Percentiles rank a stretch among this genome's conserved stretches.
These are phyloP conservation scores for Akanthomyces muscarius DNA, from an alignment of 2,329 filamentous ascomycete genomes.

Conservation along the genomic window DNA sequence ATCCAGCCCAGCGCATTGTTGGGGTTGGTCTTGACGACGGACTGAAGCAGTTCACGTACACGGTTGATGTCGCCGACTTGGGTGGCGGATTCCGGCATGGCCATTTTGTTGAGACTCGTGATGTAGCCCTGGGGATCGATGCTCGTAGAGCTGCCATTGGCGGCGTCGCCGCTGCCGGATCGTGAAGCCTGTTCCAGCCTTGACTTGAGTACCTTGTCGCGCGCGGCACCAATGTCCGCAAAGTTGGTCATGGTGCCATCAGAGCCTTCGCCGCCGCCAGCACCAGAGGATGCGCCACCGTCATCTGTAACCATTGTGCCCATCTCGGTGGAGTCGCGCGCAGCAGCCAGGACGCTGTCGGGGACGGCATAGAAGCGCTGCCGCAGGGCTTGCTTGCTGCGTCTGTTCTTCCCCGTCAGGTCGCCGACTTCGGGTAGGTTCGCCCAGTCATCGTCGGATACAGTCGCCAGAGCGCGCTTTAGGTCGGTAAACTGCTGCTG, in stretches of 20 bases:
- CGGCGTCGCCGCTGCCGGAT: slow-evolving; percentile 57
- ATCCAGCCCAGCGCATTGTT: slow-evolving; percentile 96
- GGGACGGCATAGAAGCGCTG: slow-evolving; percentile 94
- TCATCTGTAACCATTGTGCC: slow-evolving; percentile 88
- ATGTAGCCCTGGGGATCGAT: slow-evolving; percentile 96
- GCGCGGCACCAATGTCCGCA: slow-evolving; percentile 90
- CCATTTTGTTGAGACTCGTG: slow-evolving; percentile 80
- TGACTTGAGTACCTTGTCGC: slow-evolving; percentile 95
- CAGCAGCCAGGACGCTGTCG: slow-evolving; percentile 88
- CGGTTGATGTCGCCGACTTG: slow-evolving; percentile 94
- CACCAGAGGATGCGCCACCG: slow-evolving; percentile 40
- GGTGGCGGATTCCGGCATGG: slow-evolving; percentile 72
- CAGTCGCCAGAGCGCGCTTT: slow-evolving; percentile 81
- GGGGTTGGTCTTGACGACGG: slow-evolving; percentile 94
- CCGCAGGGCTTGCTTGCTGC: slow-evolving; percentile 75
- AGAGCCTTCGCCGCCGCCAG: slow-evolving; percentile 39
- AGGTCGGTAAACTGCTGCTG: slow-evolving; percentile 96
- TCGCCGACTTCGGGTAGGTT: slow-evolving; percentile 94
- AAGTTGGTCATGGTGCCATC: slow-evolving; percentile 98
- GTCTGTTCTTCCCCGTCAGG: slow-evolving; percentile 87
- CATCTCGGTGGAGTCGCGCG: slow-evolving; percentile 74
- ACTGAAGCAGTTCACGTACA: slow-evolving; percentile 87
- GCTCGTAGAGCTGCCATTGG: slow-evolving; percentile 76
- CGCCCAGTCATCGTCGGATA: slow-evolving; percentile 95
- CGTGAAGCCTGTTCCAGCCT: slow-evolving; percentile 84